Evolutionary conservation across 805 yeast species (phyloP).

Genomic region (Candida gorgasii): DNA sequence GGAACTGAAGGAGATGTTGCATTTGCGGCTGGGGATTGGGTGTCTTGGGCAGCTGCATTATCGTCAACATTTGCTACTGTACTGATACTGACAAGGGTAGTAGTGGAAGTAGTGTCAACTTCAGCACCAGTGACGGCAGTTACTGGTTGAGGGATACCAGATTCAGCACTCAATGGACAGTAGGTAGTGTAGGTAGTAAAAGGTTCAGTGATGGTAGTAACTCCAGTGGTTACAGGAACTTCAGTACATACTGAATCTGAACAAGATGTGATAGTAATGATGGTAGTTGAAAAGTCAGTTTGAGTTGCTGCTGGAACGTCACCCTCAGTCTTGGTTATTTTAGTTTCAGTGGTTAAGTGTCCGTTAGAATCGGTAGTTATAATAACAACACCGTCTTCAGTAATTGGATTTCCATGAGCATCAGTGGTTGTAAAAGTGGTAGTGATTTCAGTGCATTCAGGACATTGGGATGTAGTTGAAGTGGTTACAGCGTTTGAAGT

Average conservation of each 20-base stretch:
- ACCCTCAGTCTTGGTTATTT: constrained; percentile 10
- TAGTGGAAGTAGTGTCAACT: too few species aligned
- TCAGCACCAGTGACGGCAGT: not conserved
- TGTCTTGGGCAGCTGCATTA: not conserved
- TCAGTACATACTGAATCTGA: constrained; percentile 27
- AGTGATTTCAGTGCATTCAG: constrained; percentile 17
- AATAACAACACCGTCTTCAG: constrained; percentile 13
- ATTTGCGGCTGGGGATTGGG: too few species aligned
- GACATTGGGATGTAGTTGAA: constrained; percentile 9
- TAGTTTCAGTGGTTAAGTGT: constrained; percentile 12
- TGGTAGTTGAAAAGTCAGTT: constrained; percentile 11
- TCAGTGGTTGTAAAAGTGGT: constrained; percentile 14
- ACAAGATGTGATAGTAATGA: constrained; percentile 19
- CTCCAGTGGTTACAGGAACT: constrained; percentile 36
- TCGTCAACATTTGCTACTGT: not conserved
- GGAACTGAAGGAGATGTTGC: too few species aligned
- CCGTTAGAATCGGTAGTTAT: constrained; percentile 15
- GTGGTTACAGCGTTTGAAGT: not conserved
- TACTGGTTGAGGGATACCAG: too few species aligned
- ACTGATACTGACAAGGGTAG: too few species aligned
- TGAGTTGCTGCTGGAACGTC: not conserved
- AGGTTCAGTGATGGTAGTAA: constrained; percentile 32
- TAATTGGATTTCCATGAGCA: not conserved
- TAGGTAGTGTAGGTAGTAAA: constrained; percentile 13
- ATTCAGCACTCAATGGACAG: constrained; percentile 18